These are phyloP conservation scores for Peronospora belbahrii DNA, from an alignment of 352 stramenopile genomes.

Conservation along the genomic window DNA sequence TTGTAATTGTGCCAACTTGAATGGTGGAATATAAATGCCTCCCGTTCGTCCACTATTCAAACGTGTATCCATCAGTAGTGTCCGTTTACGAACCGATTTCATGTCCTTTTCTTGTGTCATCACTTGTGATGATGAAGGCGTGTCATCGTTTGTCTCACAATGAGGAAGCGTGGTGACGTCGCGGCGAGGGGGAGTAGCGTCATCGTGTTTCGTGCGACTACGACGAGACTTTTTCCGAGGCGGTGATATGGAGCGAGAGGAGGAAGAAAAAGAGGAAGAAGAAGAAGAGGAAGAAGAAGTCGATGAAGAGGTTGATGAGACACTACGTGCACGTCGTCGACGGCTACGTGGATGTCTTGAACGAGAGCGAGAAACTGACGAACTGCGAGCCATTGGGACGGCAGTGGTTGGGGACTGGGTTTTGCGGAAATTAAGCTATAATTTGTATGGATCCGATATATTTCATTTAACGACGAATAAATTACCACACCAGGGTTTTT, in stretches of 20 bases:
- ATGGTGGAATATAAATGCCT: conserved; percentile 89
- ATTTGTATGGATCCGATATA: background rate
- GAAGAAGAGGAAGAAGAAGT: conserved; percentile 22
- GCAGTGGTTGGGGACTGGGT: no score
- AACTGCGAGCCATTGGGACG: conserved; percentile 16
- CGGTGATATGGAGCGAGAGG: conserved; percentile 13
- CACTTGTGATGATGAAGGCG: background rate
- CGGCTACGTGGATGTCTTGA: conserved; percentile 8
- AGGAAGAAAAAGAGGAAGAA: conserved; percentile 12
- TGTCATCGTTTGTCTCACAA: conserved; percentile 1
- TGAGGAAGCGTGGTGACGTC: conserved; percentile 10
- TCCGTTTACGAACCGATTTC: conserved; percentile 17
- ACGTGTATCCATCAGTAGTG: conserved; percentile 27
- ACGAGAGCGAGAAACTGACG: conserved; percentile 23
- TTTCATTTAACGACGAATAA: background rate
- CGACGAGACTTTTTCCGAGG: conserved; percentile 26
- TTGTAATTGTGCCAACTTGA: conserved; percentile 84
- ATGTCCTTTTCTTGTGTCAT: conserved; percentile 9
- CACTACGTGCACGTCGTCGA: conserved; percentile 12
- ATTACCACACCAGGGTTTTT: no score
- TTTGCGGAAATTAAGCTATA: no score
- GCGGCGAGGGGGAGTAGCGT: conserved; percentile 12
- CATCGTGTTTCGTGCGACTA: background rate
- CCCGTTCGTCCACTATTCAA: conserved; percentile 65
- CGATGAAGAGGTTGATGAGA: conserved; percentile 6